Evolutionary conservation across 2,329 filamentous ascomycete genomes (phyloP), one percentile per base, ranked within the genome.

Genomic region (Neonectria neomacrospora): DNA sequence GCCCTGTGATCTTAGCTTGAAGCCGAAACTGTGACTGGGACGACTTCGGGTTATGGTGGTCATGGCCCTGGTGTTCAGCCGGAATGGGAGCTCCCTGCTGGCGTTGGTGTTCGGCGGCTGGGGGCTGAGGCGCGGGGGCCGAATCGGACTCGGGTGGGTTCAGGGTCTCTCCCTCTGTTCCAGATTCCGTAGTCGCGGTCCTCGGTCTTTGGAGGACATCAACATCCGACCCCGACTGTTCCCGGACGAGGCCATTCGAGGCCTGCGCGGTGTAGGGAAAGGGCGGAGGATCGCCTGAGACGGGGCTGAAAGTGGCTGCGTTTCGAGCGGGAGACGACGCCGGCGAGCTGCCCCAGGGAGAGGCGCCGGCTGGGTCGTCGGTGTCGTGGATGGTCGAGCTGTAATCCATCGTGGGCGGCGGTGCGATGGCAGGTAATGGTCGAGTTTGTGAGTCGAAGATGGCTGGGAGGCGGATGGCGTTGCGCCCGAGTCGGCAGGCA

Each of bases 1-100:
- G 83, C 2, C 92, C 94, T 1, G 94, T 97, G 67, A 99, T 94
- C 82, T 98, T 99, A 48, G 92, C 94, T 77, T 97, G 94, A 39
- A 99, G 86, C 79, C 93, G 95, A 79, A 92, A 94, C 65, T 91
- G 88, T 28, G 92, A 90, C 58, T 88, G 86, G 45, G 87, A 81
- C 11, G 83, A 80, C 68, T 80, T 77, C 3, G 88, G 93, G 3
- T 87, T 88, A 58, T 82, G 82, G 63, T 81, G 80, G 55, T 78
- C 76, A 48, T 80, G 79, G n/a, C 64, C 71, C 23, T 74, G 74
- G 56, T 79, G 77, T 12, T 74, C 69, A 7, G 74, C 66, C 20
- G 73, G 75, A 62, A 20, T 65, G 16, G 64, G 52, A 44, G 61
- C 44, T 58, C 44, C 58, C 23, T 70, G 65, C 22, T 61, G 55